These are phyloP conservation scores for Mycena sp. DNA, from an alignment of 1,284 basidiomycete species.

Conservation along the genomic window DNA sequence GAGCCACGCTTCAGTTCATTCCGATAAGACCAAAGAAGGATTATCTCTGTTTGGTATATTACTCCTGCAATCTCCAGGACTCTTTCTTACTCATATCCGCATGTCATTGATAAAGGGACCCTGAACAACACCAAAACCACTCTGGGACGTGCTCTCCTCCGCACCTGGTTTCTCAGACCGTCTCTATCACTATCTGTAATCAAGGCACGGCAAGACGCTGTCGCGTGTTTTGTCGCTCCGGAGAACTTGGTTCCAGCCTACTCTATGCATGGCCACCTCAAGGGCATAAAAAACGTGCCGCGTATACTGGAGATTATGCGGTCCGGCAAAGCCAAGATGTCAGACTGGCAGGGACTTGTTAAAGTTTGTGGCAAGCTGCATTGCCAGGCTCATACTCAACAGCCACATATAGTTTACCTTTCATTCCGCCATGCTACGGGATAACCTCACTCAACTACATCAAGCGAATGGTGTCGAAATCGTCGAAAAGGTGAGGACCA, in stretches of 20 bases:
- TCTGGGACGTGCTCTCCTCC: constrained; percentile 78
- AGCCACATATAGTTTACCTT: constrained; percentile 77
- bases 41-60: constrained; percentile 82
- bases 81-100: constrained; percentile 10
- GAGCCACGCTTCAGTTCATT: constrained; percentile 84
- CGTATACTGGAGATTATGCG: constrained; percentile 66
- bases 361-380: constrained; percentile 59
- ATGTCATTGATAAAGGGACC: constrained; percentile 59
- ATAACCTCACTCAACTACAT: constrained; percentile 69
- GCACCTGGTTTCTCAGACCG: constrained; percentile 88
- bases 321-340: constrained; percentile 68
- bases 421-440: constrained; percentile 77
- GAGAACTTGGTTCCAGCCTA: constrained; percentile 70
- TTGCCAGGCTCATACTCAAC: background rate
- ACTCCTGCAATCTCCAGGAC: background rate
- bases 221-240: constrained; percentile 74
- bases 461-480: constrained; percentile 61
- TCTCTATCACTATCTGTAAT: constrained; percentile 79
- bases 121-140: constrained; percentile 83
- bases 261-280: constrained; percentile 71
- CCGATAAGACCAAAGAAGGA: constrained; percentile 84
- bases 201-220: constrained; percentile 79
- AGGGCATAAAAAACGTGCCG: constrained; percentile 82
- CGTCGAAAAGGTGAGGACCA: constrained; percentile 61
- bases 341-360: constrained; percentile 85